Evolutionary conservation across 1,139 yeast genomes (phyloP).

Genomic region (Nakaseomyces uthaithaninus): DNA sequence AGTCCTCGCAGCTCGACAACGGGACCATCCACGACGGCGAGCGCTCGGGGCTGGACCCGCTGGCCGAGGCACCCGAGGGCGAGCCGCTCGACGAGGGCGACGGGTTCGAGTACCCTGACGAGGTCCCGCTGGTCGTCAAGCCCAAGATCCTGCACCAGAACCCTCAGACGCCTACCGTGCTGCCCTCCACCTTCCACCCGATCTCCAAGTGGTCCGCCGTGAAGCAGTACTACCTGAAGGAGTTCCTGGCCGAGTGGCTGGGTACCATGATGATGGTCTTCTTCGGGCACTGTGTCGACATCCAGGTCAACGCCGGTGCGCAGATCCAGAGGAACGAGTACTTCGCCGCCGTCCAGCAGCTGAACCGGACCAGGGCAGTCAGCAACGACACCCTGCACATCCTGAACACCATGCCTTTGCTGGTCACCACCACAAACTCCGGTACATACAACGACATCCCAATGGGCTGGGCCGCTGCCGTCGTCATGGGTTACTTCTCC

Average conservation of each 20-base stretch:
- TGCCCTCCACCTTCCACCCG: constrained; percentile 33
- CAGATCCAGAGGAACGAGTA: constrained; percentile 17
- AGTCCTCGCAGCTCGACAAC: constrained; percentile 6
- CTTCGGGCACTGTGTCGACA: constrained; percentile 42
- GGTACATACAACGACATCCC: constrained; percentile 40
- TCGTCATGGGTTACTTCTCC: constrained; percentile 39
- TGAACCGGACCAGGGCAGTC: constrained; percentile 11
- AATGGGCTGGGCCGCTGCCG: constrained; percentile 45
- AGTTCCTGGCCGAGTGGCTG: constrained; percentile 39
- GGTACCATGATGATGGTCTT: constrained; percentile 40
- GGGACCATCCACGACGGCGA: constrained; percentile 7
- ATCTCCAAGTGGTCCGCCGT: constrained; percentile 31
- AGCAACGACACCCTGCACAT: constrained; percentile 13
- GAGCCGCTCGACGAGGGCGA: constrained; percentile 1
- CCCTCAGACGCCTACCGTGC: constrained; percentile 34
- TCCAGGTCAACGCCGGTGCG: constrained; percentile 34
- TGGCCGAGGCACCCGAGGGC: constrained; percentile 3
- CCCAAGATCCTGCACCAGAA: constrained; percentile 33
- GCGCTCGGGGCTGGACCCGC: constrained; percentile 7
- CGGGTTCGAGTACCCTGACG: constrained; percentile 5
- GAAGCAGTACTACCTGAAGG: constrained; percentile 28
- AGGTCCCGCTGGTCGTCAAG: constrained; percentile 29
- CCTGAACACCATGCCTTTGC: constrained; percentile 15
- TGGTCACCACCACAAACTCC: constrained; percentile 26
- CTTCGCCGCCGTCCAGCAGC: constrained; percentile 12